Percentiles rank a stretch among this genome's conserved stretches.
Evolutionary conservation across 495 filamentous ascomycete species (phyloP).

Genomic region (Penicillium canescens): DNA sequence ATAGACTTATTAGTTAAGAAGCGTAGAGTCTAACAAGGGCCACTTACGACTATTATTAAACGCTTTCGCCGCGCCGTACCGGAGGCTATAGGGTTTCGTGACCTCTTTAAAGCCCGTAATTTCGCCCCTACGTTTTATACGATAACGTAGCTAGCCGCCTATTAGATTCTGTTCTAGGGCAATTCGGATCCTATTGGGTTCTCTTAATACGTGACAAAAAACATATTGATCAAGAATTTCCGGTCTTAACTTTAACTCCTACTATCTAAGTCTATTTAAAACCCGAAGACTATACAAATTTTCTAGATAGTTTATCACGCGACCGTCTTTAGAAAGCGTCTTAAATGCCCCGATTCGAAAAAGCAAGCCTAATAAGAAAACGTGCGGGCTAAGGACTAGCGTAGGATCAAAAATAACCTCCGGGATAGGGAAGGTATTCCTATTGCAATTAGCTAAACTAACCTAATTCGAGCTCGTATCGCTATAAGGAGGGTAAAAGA

Average conservation of each 20-base stretch:
- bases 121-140: slow-evolving; percentile 28
- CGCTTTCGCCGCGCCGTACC: slow-evolving; percentile 34
- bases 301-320: slow-evolving; percentile 22
- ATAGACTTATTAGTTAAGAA: slow-evolving; percentile 12
- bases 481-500: no score
- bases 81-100: slow-evolving; percentile 32
- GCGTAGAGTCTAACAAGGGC: neutral
- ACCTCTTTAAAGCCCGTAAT: slow-evolving; percentile 31
- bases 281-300: slow-evolving; percentile 32
- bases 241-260: slow-evolving; percentile 29
- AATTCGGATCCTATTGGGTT: slow-evolving; percentile 25
- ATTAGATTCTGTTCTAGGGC: slow-evolving; percentile 26
- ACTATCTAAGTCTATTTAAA: slow-evolving; percentile 26
- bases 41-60: slow-evolving; percentile 37
- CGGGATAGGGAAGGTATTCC: no score
- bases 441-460: no score
- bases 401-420: no score
- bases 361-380: no score
- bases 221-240: slow-evolving; percentile 24
- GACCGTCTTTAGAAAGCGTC: slow-evolving; percentile 14
- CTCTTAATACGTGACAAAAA: slow-evolving; percentile 15
- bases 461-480: no score
- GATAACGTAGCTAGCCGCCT: slow-evolving; percentile 22
- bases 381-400: no score
- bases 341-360: no score